A percentile compares a stretch with the other conserved stretches of the same genome.
Conservation (phyloP, 345 rosid genomes). For the Salix suchowensis region DNA sequence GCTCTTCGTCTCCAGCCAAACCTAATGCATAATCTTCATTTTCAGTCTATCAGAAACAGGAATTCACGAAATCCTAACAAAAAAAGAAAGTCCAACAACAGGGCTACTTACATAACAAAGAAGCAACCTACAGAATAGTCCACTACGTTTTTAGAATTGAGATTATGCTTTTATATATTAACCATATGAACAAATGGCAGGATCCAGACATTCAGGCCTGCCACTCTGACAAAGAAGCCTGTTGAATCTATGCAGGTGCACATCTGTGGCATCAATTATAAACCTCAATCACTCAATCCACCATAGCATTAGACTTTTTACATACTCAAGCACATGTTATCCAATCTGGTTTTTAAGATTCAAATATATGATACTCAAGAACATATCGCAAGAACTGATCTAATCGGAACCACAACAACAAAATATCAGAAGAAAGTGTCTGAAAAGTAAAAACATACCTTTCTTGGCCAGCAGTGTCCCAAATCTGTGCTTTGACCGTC, state of each 20-base stretch:
- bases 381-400: not conserved
- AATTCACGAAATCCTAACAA: not conserved
- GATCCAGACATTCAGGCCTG: too few relatives aligned
- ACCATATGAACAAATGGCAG: too few relatives aligned
- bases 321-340: not conserved
- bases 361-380: not conserved
- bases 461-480: slow-evolving; percentile 93
- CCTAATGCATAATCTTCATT: not conserved
- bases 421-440: not conserved
- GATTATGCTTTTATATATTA: too few relatives aligned
- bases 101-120: too few relatives aligned
- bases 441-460: slow-evolving; percentile 31
- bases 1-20: too few relatives aligned
- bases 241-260: too few relatives aligned
- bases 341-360: not conserved
- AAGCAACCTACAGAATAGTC: too few relatives aligned
- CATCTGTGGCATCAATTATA: too few relatives aligned
- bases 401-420: not conserved
- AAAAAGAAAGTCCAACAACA: too few relatives aligned
- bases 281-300: not conserved
- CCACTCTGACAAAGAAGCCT: too few relatives aligned
- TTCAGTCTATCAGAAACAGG: not conserved
- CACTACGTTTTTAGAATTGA: too few relatives aligned
- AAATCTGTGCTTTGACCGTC: slow-evolving; percentile 82
- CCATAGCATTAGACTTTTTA: not conserved